Conservation (phyloP, 73 alveolate genomes). For the Urostyla sp. region DNA sequence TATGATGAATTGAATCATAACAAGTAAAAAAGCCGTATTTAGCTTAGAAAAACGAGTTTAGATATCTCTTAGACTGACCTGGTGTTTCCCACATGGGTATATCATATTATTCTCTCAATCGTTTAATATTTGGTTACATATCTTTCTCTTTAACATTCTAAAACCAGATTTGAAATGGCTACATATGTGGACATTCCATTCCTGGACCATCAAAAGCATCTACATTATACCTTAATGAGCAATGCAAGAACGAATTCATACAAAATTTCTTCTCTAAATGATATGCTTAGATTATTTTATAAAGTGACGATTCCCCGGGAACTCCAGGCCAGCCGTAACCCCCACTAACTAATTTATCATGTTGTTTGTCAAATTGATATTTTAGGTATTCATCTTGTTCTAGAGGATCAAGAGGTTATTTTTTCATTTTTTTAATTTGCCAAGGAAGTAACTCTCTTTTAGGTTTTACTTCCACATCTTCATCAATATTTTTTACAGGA, state of each 20-base stretch:
- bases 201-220: conserved; percentile 1
- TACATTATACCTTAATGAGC: conserved; percentile 3
- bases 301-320: neutral
- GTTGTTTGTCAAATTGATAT: neutral
- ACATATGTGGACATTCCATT: conserved; percentile 16
- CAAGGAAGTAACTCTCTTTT: too few species aligned
- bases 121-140: neutral
- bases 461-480: too few species aligned
- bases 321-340: conserved; percentile 13
- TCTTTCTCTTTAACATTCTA: conserved; percentile 16
- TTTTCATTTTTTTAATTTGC: too few species aligned
- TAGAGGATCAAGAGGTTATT: conserved; percentile 18
- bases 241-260: neutral
- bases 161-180: conserved; percentile 15
- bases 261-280: conserved; percentile 8
- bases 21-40: conserved; percentile 51
- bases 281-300: neutral
- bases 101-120: conserved; percentile 23
- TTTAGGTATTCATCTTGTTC: conserved; percentile 31
- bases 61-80: conserved; percentile 1
- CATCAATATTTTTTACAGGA: too few species aligned
- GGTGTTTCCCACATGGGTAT: conserved; percentile 7
- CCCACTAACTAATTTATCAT: conserved; percentile 11
- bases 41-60: conserved; percentile 28
- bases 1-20: neutral